Evolutionary conservation across 352 stramenopile genomes (phyloP), one percentile per base, ranked within the genome.

Genomic region (Aphanomyces stellatus): DNA sequence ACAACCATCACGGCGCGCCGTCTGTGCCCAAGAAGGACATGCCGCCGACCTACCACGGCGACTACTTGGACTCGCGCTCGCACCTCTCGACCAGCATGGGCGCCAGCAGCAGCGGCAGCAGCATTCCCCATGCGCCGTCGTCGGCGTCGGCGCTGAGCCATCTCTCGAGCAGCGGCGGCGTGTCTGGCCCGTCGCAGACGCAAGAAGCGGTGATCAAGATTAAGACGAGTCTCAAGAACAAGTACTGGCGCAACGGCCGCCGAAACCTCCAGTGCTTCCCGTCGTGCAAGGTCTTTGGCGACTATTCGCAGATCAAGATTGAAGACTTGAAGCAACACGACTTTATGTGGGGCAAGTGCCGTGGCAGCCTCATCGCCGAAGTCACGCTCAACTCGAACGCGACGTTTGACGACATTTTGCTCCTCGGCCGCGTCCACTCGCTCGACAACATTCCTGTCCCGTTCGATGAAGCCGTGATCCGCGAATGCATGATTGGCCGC

Each of bases 271-370:
- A 96, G 74, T 96, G 87, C 72, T 96, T 96, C 69, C 87, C 87
- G 31, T 85, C 76, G 5, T 96, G 87, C 71, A 92, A 93, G 63
- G 82, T 93, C n/a, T 95, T 92, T 68, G 87, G 87, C 1, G 87
- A 96, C 76, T 96, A 96, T 74, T 93, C 82, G 51, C 79, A 82
- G 25, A 92, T 92, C 76, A 92, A 92, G 74, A 88, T 94, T 49
- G 82, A 94, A 69, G 84, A 92, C 71, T 71, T 94, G 8, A 92
- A 92, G 79, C 83, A 92, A 68, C 85, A 93, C 69, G 85, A 93
- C 67, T 94, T 94, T 53, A 94, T 94, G 85, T 94, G 85, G 85
- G 85, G 85, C 75, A 94, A 94, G 73, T 94, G 85, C 69, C 81
- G 85, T 27, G 85, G 85, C 64, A 90, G 80, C 66, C 70, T 94